phyloP scores from a whole-genome alignment of 306 rosid genomes.

The Acmispon strigosus region DNA sequence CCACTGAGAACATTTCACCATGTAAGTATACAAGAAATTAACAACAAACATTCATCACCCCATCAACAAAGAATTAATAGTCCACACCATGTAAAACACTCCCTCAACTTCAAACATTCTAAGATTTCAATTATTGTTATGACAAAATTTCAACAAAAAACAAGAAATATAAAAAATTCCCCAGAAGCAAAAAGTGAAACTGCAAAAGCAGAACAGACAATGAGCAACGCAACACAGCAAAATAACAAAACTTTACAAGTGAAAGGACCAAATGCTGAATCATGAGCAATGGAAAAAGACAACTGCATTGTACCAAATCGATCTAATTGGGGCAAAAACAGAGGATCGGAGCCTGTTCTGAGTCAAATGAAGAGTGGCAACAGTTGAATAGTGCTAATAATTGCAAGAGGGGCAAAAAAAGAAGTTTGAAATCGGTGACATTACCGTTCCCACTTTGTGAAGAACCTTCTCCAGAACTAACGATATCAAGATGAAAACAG shows the following conservation, averaged over 20 bases:
- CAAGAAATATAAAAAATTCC: background rate
- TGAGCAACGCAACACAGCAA: background rate
- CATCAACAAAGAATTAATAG: background rate
- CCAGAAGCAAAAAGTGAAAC: background rate
- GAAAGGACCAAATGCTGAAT: background rate
- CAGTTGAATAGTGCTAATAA: background rate
- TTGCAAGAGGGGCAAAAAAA: background rate
- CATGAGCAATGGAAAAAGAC: too few species aligned
- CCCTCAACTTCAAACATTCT: background rate
- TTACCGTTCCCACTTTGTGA: slow-evolving; percentile 72
- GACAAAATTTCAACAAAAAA: background rate
- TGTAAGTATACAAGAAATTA: background rate
- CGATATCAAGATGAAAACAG: slow-evolving; percentile 70
- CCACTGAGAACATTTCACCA: slow-evolving; percentile 21
- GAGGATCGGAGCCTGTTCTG: background rate
- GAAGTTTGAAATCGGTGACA: slow-evolving; percentile 1
- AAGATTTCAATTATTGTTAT: background rate
- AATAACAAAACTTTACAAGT: background rate
- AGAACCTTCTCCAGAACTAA: slow-evolving; percentile 58
- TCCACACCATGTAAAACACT: background rate
- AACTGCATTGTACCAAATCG: background rate
- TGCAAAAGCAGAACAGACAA: background rate
- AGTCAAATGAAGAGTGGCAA: too few species aligned
- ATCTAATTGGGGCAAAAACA: background rate
- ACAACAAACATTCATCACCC: background rate